Evolutionary conservation across 1,284 basidiomycete species (phyloP).

Genomic region (Vanrija sp.): DNA sequence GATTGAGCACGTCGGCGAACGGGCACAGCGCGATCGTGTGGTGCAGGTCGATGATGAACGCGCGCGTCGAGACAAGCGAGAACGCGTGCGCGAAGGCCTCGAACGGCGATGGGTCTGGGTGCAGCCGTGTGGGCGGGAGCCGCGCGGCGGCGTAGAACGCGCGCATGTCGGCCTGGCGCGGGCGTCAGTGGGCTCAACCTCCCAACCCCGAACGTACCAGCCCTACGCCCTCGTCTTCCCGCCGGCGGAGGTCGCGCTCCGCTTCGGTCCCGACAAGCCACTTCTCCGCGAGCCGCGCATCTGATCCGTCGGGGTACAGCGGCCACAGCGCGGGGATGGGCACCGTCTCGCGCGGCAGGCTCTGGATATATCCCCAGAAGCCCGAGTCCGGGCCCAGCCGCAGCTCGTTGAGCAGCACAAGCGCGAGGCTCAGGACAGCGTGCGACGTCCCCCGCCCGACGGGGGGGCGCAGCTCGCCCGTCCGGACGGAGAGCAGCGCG

Average conservation of each 20-base stretch:
- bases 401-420: conserved; percentile 48
- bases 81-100: conserved; percentile 66
- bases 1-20: conserved; percentile 87
- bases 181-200: conserved; percentile 1
- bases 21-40: conserved; percentile 84
- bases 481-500: conserved; percentile 41
- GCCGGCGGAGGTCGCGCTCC: conserved; percentile 30
- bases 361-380: conserved; percentile 48
- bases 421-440: conserved; percentile 41
- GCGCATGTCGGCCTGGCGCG: conserved; percentile 27
- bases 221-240: conserved; percentile 32
- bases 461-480: conserved; percentile 19
- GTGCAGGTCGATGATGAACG: conserved; percentile 81
- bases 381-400: conserved; percentile 31
- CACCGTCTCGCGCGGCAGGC: conserved; percentile 37
- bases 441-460: conserved; percentile 9
- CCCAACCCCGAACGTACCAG: conserved; percentile 36
- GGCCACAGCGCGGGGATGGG: conserved; percentile 47
- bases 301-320: conserved; percentile 17
- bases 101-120: conserved; percentile 45
- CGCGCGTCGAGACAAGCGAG: conserved; percentile 75
- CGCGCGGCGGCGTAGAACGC: conserved; percentile 27
- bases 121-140: conserved; percentile 26
- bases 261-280: conserved; percentile 46
- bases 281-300: conserved; percentile 28